Base-by-base conservation (phyloP, 2,329 filamentous ascomycete genomes). In the Nothophoma quercina region DNA sequence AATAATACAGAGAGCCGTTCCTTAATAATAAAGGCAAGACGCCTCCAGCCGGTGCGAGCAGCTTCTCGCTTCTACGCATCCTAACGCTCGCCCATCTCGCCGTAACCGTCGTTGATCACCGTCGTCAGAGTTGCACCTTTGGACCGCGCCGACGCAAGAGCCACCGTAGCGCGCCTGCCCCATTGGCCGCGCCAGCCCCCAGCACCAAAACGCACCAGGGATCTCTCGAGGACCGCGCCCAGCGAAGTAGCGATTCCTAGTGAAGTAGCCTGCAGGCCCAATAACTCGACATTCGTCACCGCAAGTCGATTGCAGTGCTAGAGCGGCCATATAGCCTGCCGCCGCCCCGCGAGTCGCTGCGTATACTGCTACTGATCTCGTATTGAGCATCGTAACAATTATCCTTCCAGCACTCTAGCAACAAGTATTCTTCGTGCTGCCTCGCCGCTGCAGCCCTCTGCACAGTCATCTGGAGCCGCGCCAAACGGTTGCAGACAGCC, bases 91-190 rank as follows among this genome's bases (percentile, higher is more conserved):
- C 30, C 44, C 21, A 13, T 18, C 5, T 9, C 8, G 44, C 19
- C 25, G 18, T 41, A 32, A 5, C 34, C 40, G 36, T 25, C 48
- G 56, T 43, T 42, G 51, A 57, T 56, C 40, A 43, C 56, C 46
- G 21, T 53, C 52, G 65, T 64, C 63, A 67, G 51, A 65, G 56
- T 64, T 67, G 64, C 65, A 63, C 46, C 51, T 63, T 58, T 42
- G 45, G 45, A 56, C 33, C 53, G 54, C 51, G 54, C 51, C 58
- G 55, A 60, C 58, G 62, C 62, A 57, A 56, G 50, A 56, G 56
- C 51, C 51, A 59, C 56, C 50, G 48, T 67, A 67, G 65, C 59
- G 63, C 60, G 41, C 38, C 33, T 45, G 58, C 54, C 32, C 58
- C 39, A 62, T 65, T 64, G 62, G 59, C 59, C 55, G 51, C 48